Conservation (phyloP, 164 flowering plant genomes). For the Sextonia rubra region DNA sequence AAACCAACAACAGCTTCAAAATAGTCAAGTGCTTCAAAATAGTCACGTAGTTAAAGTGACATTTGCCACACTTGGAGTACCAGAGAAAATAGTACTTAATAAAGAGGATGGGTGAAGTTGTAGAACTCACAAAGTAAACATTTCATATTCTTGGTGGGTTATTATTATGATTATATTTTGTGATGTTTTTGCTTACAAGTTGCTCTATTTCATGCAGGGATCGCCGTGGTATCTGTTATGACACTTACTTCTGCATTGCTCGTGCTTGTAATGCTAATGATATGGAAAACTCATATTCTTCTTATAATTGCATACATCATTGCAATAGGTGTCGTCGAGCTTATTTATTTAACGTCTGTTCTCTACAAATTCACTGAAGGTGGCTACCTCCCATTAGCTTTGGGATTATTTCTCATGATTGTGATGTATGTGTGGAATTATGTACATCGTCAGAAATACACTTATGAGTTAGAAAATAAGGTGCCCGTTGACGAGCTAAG, state of each 20-base stretch:
- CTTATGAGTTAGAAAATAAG: slow-evolving; percentile 63
- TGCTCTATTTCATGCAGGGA: slow-evolving; percentile 35
- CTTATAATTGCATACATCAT: slow-evolving; percentile 35
- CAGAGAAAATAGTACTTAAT: too few species aligned
- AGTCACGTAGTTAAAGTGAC: too few species aligned
- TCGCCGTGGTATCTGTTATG: slow-evolving; percentile 46
- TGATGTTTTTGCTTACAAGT: background rate
- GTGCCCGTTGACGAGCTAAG: slow-evolving; percentile 39
- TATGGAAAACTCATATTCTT: slow-evolving; percentile 71
- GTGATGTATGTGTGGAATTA: slow-evolving; percentile 50
- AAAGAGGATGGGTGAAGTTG: too few species aligned
- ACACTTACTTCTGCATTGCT: slow-evolving; percentile 58
- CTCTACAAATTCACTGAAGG: slow-evolving; percentile 74
- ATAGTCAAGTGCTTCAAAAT: too few species aligned
- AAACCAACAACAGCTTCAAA: too few species aligned
- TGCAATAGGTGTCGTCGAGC: slow-evolving; percentile 48
- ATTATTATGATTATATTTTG: too few species aligned
- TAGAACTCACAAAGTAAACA: too few species aligned
- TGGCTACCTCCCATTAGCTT: slow-evolving; percentile 68
- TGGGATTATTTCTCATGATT: slow-evolving; percentile 38
- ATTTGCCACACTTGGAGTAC: too few species aligned
- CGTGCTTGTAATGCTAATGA: slow-evolving; percentile 67
- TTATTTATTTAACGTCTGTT: slow-evolving; percentile 47
- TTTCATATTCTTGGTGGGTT: too few species aligned
- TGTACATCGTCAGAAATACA: slow-evolving; percentile 47